Conservation (phyloP, 345 rosid species). For the Mallotus nudiflorus region DNA sequence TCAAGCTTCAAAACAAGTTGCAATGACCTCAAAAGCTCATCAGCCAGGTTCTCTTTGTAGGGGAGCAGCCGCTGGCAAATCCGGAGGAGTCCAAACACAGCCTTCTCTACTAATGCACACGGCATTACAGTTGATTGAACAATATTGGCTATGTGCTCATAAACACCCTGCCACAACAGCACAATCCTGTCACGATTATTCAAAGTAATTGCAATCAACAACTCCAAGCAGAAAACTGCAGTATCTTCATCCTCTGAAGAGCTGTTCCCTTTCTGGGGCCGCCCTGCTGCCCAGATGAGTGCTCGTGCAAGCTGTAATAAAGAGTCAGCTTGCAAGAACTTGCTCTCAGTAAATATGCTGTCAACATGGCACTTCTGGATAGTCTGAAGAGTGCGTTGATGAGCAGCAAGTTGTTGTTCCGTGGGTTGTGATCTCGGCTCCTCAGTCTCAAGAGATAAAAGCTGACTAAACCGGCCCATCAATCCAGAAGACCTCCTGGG, state of each 20-base stretch:
- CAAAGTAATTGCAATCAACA: conserved; percentile 93
- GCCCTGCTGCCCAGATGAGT: conserved; percentile 95
- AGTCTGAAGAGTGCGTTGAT: conserved; percentile 91
- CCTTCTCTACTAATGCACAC: conserved; percentile 89
- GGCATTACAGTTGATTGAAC: conserved; percentile 97
- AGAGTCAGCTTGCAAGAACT: conserved; percentile 95
- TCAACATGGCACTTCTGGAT: conserved; percentile 98
- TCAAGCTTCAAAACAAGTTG: conserved; percentile 97
- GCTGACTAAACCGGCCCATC: conserved; percentile 99
- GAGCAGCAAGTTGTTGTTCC: conserved; percentile 98
- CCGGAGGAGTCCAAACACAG: conserved; percentile 94
- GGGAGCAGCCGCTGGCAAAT: conserved; percentile 98
- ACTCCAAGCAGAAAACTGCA: conserved; percentile 95
- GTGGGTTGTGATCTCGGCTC: conserved; percentile 98
- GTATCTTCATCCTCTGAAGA: conserved; percentile 99
- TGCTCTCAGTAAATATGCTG: conserved; percentile 95
- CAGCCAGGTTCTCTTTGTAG: conserved; percentile 95
- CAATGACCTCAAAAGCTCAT: conserved; percentile 93
- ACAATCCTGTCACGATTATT: conserved; percentile 93
- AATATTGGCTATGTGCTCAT: conserved; percentile 93
- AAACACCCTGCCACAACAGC: conserved; percentile 96
- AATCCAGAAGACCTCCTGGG: conserved; percentile 96
- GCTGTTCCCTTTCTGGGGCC: conserved; percentile 87
- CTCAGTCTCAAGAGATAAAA: conserved; percentile 93
- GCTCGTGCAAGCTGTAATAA: conserved; percentile 91